phyloP scores from a whole-genome alignment of 2,329 filamentous ascomycete genomes.

The Botrytis squamosa region DNA sequence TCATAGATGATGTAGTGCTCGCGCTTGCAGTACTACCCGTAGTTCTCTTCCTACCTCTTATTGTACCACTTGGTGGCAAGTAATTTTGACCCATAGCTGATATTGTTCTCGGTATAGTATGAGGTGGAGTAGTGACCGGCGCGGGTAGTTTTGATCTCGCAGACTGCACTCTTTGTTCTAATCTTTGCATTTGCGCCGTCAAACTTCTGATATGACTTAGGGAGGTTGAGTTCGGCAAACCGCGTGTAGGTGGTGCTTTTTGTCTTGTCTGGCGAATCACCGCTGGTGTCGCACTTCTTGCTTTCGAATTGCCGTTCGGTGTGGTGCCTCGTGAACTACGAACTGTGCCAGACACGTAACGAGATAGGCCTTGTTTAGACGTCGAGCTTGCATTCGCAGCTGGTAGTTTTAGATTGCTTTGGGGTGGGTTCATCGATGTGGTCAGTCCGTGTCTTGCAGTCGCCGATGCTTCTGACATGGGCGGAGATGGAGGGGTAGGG shows the following conservation, averaged over 20 bases:
- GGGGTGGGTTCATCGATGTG: conserved; percentile 37
- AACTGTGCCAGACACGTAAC: conserved; percentile 30
- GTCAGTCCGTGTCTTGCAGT: conserved; percentile 30
- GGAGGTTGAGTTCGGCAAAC: conserved; percentile 61
- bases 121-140: conserved; percentile 73
- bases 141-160: conserved; percentile 89
- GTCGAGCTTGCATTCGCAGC: conserved; percentile 55
- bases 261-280: conserved; percentile 44
- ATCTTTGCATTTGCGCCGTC: conserved; percentile 94
- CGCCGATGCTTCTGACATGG: conserved; percentile 79
- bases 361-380: conserved; percentile 47
- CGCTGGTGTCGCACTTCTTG: conserved; percentile 39
- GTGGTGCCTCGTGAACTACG: conserved; percentile 32
- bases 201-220: conserved; percentile 90
- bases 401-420: conserved; percentile 53
- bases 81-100: conserved; percentile 43
- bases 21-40: conserved; percentile 47
- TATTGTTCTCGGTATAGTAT: conserved; percentile 65
- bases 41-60: conserved; percentile 69
- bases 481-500: conserved; percentile 86
- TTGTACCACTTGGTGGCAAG: conserved; percentile 58
- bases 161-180: conserved; percentile 89
- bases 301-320: conserved; percentile 27
- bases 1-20: conserved; percentile 29
- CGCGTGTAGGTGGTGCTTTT: conserved; percentile 43